Percentiles rank a stretch among this genome's conserved stretches.
phyloP scores from a whole-genome alignment of 805 yeast species.

The Metschnikowia peoriensis region DNA sequence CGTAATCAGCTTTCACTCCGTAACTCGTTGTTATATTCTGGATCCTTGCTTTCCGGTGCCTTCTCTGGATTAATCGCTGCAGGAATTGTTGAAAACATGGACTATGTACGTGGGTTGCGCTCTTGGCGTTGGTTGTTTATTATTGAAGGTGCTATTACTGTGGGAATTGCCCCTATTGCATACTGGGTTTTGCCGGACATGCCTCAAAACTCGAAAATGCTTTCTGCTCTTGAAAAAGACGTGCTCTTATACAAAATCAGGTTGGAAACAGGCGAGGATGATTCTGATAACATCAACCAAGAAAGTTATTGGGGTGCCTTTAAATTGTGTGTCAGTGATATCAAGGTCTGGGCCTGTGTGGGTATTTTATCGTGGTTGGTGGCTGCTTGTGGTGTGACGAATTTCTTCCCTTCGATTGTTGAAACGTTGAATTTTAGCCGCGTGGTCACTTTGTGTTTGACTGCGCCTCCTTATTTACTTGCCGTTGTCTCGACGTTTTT shows the following conservation, averaged over 20 bases:
- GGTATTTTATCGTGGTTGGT: constrained; percentile 47
- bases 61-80: constrained; percentile 55
- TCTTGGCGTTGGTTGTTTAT: constrained; percentile 58
- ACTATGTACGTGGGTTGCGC: constrained; percentile 13
- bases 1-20: constrained; percentile 49
- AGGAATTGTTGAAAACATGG: constrained; percentile 46
- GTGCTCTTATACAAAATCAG: constrained; percentile 40
- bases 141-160: constrained; percentile 55
- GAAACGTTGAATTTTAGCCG: constrained; percentile 50
- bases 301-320: constrained; percentile 39
- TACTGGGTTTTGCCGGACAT: constrained; percentile 50
- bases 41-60: constrained; percentile 52
- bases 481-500: constrained; percentile 50
- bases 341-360: constrained; percentile 48
- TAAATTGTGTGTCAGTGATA: constrained; percentile 36
- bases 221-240: constrained; percentile 46
- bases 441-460: constrained; percentile 51
- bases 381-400: constrained; percentile 60
- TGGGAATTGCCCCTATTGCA: constrained; percentile 43
- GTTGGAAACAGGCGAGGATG: constrained; percentile 40
- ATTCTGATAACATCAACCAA: constrained; percentile 33
- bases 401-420: constrained; percentile 62
- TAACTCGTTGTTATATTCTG: constrained; percentile 50
- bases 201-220: constrained; percentile 50
- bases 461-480: constrained; percentile 58